These are phyloP conservation scores for Phytophthora foliorum DNA, from an alignment of 352 stramenopile genomes.

Conservation along the genomic window DNA sequence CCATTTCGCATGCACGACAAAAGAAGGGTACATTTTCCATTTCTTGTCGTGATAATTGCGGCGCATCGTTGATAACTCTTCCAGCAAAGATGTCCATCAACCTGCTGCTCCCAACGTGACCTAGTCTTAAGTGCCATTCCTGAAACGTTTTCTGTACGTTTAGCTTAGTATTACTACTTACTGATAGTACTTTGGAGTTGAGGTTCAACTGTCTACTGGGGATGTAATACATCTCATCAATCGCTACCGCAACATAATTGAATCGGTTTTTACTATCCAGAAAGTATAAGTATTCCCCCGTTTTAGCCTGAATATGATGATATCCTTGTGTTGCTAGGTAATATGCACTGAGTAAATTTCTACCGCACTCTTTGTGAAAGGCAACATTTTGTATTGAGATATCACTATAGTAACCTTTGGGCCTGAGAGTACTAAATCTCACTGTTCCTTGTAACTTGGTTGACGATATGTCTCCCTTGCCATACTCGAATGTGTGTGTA, in stretches of 20 bases:
- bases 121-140: conserved; percentile 20
- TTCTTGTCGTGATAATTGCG: not conserved
- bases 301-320: conserved; percentile 18
- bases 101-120: conserved; percentile 10
- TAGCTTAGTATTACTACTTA: not conserved
- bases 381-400: conserved; percentile 26
- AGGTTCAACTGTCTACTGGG: not conserved
- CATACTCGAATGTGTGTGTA: conserved; percentile 17
- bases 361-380: conserved; percentile 22
- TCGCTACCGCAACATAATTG: conserved; percentile 27
- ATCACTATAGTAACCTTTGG: conserved; percentile 8
- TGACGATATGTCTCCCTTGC: conserved; percentile 4
- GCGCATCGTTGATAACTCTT: not conserved
- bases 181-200: conserved; percentile 9
- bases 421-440: conserved; percentile 21
- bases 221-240: conserved; percentile 27
- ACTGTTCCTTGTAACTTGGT: conserved; percentile 17
- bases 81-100: not conserved
- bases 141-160: not conserved
- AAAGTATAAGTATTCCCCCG: conserved; percentile 15
- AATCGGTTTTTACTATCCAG: conserved; percentile 20
- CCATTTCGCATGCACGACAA: conserved; percentile 7
- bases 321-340: conserved; percentile 26
- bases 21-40: conserved; percentile 13
- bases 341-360: conserved; percentile 31